Percentiles rank a stretch among this genome's conserved stretches.
Evolutionary conservation across 2,329 filamentous ascomycete species (phyloP).

Genomic region (Neofusicoccum cordaticola): DNA sequence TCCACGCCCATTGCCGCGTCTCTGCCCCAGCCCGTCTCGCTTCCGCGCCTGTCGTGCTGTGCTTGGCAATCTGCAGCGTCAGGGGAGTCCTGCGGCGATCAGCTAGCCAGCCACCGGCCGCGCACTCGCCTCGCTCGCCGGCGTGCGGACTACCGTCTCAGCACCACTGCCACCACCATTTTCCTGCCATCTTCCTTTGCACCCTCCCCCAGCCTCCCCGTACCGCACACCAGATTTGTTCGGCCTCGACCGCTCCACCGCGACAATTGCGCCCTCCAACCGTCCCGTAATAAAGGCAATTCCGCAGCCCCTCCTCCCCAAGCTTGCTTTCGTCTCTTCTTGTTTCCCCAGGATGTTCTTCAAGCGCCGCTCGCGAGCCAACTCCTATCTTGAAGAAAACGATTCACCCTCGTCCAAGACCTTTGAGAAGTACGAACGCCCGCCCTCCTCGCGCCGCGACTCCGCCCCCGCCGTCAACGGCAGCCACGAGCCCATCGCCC

Average conservation of each 20-base stretch:
- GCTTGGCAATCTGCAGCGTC: background rate
- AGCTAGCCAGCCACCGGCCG: background rate
- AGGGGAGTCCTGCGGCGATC: background rate
- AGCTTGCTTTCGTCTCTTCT: conserved; percentile 22
- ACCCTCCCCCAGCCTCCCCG: background rate
- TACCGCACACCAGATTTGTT: background rate
- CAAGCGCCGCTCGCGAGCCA: conserved; percentile 47
- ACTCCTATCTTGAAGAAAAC: conserved; percentile 49
- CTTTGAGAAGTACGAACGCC: conserved; percentile 39
- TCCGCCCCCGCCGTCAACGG: conserved; percentile 27
- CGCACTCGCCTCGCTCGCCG: background rate
- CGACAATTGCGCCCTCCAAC: background rate
- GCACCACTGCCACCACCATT: conserved; percentile 1
- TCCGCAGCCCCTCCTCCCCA: conserved; percentile 20
- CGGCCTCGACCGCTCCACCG: background rate
- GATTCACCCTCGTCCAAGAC: conserved; percentile 32
- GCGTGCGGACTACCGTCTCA: background rate
- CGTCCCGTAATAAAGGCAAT: conserved; percentile 12
- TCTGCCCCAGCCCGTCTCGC: background rate
- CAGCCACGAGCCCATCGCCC: conserved; percentile 27
- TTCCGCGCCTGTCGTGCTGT: background rate
- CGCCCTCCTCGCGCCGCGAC: conserved; percentile 37
- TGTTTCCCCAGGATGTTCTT: conserved; percentile 44
- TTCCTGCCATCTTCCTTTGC: conserved; percentile 2
- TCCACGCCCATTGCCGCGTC: background rate